Base-by-base conservation (phyloP, 805 yeast species). In the Clavispora vitiphila region DNA sequence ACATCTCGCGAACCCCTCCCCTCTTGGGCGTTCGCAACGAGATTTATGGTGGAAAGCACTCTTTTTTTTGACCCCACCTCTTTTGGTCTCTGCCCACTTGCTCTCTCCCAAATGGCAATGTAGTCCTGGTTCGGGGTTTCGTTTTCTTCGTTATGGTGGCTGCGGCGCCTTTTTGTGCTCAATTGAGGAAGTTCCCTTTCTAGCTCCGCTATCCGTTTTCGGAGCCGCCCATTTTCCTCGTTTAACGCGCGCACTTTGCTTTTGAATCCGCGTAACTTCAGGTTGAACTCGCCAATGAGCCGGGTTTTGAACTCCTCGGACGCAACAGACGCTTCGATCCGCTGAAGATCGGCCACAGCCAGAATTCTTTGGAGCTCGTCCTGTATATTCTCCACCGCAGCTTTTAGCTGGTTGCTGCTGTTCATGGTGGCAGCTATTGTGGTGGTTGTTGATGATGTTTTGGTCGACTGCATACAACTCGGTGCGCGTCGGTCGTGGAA, bases 341-440 rank as follows among this genome's bases (percentile, higher is more conserved):
- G 37, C 22, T 41, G 29, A 8, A 44, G 41, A 3, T 42, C 44
- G 1, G 45, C 43, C 30, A 50, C 41, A 7, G 48, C 39, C 30
- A 41, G 27, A 8, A 51, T 48, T 7, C 37, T 30, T 11, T 32
- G 19, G 19, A 51, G 42, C 26, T 51, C 55, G 30, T 48, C 48
- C 31, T 44, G 50, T 15, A 51, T 50, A 35, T 44, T 48, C 8
- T 43, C 49, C 19, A 51, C 48, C 12, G 54, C 47, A 14, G 40
- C 26, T 18, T 38, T 32, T 32, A 51, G 42, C 46, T 39, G 51
- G 36, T 44, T 41, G 35, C 37, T 40, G 19, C 42, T 24, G 24
- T 48, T 47, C 55, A 51, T 51, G 31, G 25, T 30, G 26, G 39
- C 15, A 8, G 24, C 29, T 11, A 5, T 8, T 10, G 38, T 27